Evolutionary conservation across 371 early-diverging fungal genomes (phyloP), one percentile per base, ranked within the genome.

Genomic region (Lichtheimia corymbifera): DNA sequence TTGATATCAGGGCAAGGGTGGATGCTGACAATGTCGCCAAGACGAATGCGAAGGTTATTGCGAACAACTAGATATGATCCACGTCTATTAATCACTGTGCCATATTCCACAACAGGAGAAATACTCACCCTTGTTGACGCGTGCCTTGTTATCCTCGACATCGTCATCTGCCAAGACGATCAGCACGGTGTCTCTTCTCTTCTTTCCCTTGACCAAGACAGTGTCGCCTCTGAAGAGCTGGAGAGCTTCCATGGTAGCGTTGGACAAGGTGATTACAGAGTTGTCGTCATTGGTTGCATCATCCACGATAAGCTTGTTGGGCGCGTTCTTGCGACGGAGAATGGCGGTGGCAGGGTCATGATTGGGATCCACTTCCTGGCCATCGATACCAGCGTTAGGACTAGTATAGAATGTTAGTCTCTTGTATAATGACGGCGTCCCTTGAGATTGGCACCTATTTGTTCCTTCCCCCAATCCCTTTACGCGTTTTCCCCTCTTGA

Each of bases 11-110:
- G 83, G 74, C 92, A 92, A 52, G 97, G 83, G 79, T 99, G 98
- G 62, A 99, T 86, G 54, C 95, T 94, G 55, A 99, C 94, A 60
- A 98, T 89, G 80, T 99, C 99, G 62, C 99, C 98, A 54, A 99
- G 88, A 42, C 99, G 91, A 17, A 99, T 88, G 66, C 99, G 93
- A 64, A 99, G 82, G 83, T 99, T 99, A 67, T 92, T 90, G 61
- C 98, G 89, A n/a, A 93, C 97, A 60, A 97, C 95, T 90, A 54
- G 22, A 53, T 9, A 30, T 40, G 18, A 20, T 35, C 20, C 27
- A 15, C 59, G 11, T 30, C 50, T 14, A 35, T 5, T 43, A 30
- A 56, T 11, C 7, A 22, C 45, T 47, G 11, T 47, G 35, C 35
- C 47, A 47, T 47, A n/a, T 11, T 17, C 47, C 3, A 20, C 24